Evolutionary conservation across 108 stramenopile genomes (phyloP).

Genomic region (Fistulifera pelliculosa): DNA sequence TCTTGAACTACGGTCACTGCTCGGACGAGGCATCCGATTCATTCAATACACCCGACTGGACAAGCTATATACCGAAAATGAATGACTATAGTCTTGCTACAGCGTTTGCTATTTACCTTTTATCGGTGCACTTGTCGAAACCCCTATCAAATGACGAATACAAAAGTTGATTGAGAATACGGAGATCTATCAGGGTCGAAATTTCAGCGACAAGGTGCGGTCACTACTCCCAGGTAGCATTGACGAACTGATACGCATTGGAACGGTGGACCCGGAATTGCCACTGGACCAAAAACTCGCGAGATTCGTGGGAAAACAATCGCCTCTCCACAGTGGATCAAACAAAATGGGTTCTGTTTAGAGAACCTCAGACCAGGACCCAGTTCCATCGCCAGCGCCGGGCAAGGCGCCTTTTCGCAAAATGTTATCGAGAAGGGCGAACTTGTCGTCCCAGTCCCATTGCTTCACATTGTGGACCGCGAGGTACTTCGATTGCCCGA

Average conservation of each 20-base stretch:
- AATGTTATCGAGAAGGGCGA: conserved; percentile 22
- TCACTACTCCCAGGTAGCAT: conserved; percentile 5
- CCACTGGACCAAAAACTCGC: conserved; percentile 10
- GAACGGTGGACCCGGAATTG: not conserved
- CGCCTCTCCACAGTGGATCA: conserved; percentile 27
- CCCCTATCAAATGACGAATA: no score
- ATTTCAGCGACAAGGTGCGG: not conserved
- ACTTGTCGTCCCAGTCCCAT: conserved; percentile 26
- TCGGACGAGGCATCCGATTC: not conserved
- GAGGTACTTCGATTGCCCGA: conserved; percentile 11
- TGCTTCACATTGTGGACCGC: conserved; percentile 27
- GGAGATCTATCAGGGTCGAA: not conserved
- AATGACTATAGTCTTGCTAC: conserved; percentile 5
- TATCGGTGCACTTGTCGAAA: not conserved
- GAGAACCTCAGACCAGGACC: conserved; percentile 24
- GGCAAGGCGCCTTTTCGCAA: conserved; percentile 32
- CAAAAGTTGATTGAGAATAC: not conserved
- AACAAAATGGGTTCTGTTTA: conserved; percentile 36
- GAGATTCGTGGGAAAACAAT: conserved; percentile 3
- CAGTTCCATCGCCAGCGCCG: conserved; percentile 21
- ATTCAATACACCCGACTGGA: conserved; percentile 8
- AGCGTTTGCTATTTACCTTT: conserved; percentile 3
- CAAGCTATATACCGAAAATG: not conserved
- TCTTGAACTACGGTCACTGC: conserved; percentile 17
- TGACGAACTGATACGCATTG: not conserved